phyloP scores from a whole-genome alignment of 345 rosid genomes.

The Euphorbia lathyris region DNA sequence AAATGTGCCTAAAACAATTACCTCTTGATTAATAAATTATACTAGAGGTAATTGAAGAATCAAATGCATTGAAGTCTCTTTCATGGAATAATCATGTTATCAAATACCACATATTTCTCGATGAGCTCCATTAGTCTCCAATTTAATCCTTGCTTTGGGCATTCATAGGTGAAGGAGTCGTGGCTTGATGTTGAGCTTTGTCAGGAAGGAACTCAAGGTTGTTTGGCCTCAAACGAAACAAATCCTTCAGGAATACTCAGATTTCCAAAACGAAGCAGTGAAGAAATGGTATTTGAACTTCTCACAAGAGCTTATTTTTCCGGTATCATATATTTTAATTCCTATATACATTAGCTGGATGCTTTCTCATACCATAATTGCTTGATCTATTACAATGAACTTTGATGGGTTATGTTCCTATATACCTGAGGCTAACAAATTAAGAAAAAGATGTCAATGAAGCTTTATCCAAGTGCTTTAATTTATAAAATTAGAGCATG shows the following conservation, averaged over 20 bases:
- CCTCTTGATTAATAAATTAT: background rate
- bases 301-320: conserved; percentile 8
- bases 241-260: conserved; percentile 48
- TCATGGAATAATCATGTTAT: background rate
- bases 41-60: background rate
- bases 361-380: background rate
- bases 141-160: background rate
- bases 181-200: conserved; percentile 91
- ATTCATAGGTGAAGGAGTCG: conserved; percentile 81
- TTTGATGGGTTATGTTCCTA: background rate
- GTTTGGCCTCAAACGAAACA: conserved; percentile 50
- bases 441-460: background rate
- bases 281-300: conserved; percentile 61
- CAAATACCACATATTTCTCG: background rate
- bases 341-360: background rate
- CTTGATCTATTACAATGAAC: background rate
- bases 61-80: background rate
- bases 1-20: background rate
- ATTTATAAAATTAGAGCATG: background rate
- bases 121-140: background rate
- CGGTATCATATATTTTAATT: background rate
- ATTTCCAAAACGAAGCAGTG: conserved; percentile 77
- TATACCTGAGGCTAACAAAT: background rate
- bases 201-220: conserved; percentile 61
- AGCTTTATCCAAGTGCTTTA: background rate